Evolutionary conservation across 2,329 filamentous ascomycete species (phyloP), one percentile per base, ranked within the genome.

Genomic region (Colletotrichum plurivorum): DNA sequence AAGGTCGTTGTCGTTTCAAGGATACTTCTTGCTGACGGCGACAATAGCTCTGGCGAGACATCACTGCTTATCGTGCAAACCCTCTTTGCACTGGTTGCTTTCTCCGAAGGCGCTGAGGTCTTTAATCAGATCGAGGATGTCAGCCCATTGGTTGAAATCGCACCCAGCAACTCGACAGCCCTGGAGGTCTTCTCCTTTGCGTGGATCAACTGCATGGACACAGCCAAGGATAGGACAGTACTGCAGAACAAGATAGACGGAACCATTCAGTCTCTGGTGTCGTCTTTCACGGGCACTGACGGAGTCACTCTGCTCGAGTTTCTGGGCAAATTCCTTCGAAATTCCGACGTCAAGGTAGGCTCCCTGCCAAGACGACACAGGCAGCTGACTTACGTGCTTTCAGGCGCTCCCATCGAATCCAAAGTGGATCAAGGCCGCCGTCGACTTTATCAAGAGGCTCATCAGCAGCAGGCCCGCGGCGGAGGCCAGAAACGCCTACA

Each of bases 281-380:
- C 84, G 8, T 84, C 84, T 0, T 92, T 90, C 74, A 85, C 82
- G 45, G 85, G 84, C 12, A 91, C 89, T 10, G 88, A 91, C 74
- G 88, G 84, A 5, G 86, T 89, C 4, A 90, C 87, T 0, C 79
- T 92, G 4, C 78, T 92, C 2, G 81, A 81, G 46, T 91, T 90
- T 73, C 73, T 90, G n/a, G 85, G 84, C 16, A 79, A 80, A 51
- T 79, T 89, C 52, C 76, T 92, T 3, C 81, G 84, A 5, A 84
- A 84, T 56, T 78, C 88, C 10, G 79, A 85, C 22, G 77, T 82
- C 13, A 77, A 80, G 69, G 88, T 89, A 78, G 74, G 83, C 77
- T 20, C 7, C 48, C 20, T 18, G 6, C 15, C 53, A 6, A 57
- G 52, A 58, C 25, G 43, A 55, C 18, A 39, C 66, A 70, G 60